Percentiles rank a stretch among this genome's conserved stretches.
Evolutionary conservation across 768 basidiomycete genomes (phyloP).

Genomic region (Naganishia onofrii): DNA sequence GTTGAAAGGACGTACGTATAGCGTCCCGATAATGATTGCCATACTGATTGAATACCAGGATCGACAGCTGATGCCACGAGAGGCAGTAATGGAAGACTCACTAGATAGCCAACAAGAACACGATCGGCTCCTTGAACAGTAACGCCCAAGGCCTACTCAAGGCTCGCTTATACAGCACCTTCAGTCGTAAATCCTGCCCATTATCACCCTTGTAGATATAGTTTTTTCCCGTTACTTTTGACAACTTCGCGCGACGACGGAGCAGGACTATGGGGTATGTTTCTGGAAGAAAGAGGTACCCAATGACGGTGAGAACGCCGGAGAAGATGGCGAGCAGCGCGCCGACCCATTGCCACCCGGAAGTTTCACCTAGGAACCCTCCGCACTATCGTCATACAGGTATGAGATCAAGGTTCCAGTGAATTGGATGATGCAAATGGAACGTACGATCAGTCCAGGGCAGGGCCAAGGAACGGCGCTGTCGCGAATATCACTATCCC

Average conservation of each 20-base stretch:
- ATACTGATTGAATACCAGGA: not conserved
- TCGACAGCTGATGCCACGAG: not conserved
- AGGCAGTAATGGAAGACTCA: not conserved
- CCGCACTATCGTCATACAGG: not conserved
- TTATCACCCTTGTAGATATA: conserved; percentile 13
- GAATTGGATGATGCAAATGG: too few species aligned
- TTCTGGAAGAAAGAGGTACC: conserved; percentile 48
- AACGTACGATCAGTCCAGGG: conserved; percentile 27
- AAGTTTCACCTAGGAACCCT: conserved; percentile 28
- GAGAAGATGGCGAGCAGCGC: conserved; percentile 22
- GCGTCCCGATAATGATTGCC: conserved; percentile 41
- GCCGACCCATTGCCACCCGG: conserved; percentile 25
- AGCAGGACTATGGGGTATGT: conserved; percentile 52
- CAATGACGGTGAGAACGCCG: conserved; percentile 35
- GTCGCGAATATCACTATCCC: conserved; percentile 47
- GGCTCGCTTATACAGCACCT: conserved; percentile 42
- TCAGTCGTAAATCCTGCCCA: conserved; percentile 26
- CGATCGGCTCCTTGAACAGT: conserved; percentile 41
- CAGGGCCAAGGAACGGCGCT: conserved; percentile 39
- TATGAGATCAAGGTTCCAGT: too few species aligned
- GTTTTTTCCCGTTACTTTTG: conserved; percentile 32
- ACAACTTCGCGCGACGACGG: conserved; percentile 41
- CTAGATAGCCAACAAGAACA: conserved; percentile 37
- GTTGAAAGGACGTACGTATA: conserved; percentile 33
- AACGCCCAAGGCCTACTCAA: conserved; percentile 64